Percentiles rank a stretch among this genome's conserved stretches.
Evolutionary conservation across 139 green algal species (phyloP).

Genomic region (Volvox reticuliferus): DNA sequence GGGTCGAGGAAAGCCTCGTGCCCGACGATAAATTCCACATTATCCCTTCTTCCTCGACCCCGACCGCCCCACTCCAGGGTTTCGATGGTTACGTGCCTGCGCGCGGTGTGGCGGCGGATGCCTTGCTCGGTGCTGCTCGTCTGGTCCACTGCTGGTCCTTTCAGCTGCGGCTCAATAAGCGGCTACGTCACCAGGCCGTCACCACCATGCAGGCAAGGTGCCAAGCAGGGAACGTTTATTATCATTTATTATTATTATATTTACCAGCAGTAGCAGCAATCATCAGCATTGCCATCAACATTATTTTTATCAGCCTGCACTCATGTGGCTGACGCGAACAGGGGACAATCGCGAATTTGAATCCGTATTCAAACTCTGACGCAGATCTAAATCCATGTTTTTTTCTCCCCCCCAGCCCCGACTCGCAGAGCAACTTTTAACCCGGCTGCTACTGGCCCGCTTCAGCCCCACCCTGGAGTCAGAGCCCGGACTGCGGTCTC

Average conservation of each 20-base stretch:
- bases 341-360: too few relatives aligned
- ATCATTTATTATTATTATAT: too few relatives aligned
- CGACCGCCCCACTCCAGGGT: not conserved
- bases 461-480: constrained; percentile 5
- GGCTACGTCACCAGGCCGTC: not conserved
- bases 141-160: not conserved
- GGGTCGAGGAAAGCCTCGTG: too few relatives aligned
- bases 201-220: constrained; percentile 1
- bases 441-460: constrained; percentile 10
- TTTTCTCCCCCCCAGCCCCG: not conserved
- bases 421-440: not conserved
- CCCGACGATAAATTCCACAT: too few relatives aligned
- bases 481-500: constrained; percentile 1
- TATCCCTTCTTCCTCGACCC: too few relatives aligned
- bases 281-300: too few relatives aligned
- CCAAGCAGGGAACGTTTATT: not conserved
- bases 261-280: too few relatives aligned
- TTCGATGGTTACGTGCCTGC: not conserved
- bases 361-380: too few relatives aligned
- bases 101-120: not conserved
- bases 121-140: constrained; percentile 12
- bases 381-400: too few relatives aligned
- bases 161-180: not conserved
- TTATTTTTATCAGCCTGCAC: too few relatives aligned
- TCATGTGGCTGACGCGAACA: too few relatives aligned